Evolutionary conservation across 148 eudicot species (phyloP).

Genomic region (Euryodendron excelsum): DNA sequence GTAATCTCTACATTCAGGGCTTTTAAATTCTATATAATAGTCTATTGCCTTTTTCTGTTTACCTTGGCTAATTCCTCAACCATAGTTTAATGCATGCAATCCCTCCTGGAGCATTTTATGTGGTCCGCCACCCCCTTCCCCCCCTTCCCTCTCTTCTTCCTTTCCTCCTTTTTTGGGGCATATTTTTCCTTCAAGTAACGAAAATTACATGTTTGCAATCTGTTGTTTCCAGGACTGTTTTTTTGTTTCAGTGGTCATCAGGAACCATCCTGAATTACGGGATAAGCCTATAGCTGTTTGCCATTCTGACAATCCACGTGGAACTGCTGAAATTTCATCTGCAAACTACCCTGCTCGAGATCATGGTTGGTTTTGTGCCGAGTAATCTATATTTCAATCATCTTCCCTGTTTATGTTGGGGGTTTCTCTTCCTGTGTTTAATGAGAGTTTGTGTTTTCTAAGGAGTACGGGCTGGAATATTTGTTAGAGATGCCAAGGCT

Average conservation of each 20-base stretch:
- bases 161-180: background rate
- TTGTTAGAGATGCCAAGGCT: constrained; percentile 90
- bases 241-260: constrained; percentile 86
- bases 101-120: background rate
- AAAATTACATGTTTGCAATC: background rate
- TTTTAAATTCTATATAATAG: background rate
- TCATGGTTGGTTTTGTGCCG: constrained; percentile 51
- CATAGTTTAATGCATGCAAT: constrained; percentile 9
- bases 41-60: background rate
- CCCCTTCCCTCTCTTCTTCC: no score
- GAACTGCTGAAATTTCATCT: constrained; percentile 96
- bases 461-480: constrained; percentile 96
- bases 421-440: background rate
- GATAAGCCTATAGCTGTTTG: constrained; percentile 95
- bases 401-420: background rate
- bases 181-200: background rate
- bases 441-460: constrained; percentile 3
- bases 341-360: constrained; percentile 92
- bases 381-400: constrained; percentile 9
- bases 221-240: constrained; percentile 76
- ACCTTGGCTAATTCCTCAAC: background rate
- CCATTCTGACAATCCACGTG: constrained; percentile 93
- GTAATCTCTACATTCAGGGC: constrained; percentile 34
- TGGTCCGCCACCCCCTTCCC: no score
- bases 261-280: constrained; percentile 64